phyloP scores from a whole-genome alignment of 768 basidiomycete species.

The Plicaturopsis crispa region DNA sequence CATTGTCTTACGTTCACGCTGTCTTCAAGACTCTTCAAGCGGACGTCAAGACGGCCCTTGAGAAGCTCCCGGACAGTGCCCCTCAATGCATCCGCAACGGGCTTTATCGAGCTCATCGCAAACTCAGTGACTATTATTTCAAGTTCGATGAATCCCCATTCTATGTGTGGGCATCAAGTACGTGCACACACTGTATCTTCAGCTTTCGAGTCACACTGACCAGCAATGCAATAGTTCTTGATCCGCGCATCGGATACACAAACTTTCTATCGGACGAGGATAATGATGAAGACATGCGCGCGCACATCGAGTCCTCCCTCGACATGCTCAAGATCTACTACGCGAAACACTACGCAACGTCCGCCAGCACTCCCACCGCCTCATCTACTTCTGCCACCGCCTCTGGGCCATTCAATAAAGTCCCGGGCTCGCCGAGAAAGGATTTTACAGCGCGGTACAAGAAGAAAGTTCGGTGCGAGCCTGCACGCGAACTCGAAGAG shows the following conservation, averaged over 20 bases:
- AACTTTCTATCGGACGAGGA: constrained; percentile 13
- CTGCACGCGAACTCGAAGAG: no score
- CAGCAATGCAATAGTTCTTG: constrained; percentile 18
- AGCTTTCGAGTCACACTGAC: background rate
- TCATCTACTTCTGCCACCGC: no score
- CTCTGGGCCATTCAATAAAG: no score
- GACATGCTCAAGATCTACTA: no score
- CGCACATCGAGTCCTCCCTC: no score
- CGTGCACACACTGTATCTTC: constrained; percentile 4
- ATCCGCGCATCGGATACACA: constrained; percentile 23
- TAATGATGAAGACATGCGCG: no score
- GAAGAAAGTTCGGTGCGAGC: no score
- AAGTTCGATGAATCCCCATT: constrained; percentile 23
- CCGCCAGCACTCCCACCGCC: no score
- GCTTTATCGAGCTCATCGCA: constrained; percentile 19
- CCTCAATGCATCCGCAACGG: constrained; percentile 12
- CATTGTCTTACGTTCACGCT: constrained; percentile 24
- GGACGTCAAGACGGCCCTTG: constrained; percentile 13
- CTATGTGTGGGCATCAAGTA: constrained; percentile 23
- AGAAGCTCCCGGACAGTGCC: constrained; percentile 11
- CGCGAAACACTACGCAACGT: no score
- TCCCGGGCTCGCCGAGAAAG: no score
- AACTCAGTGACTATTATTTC: constrained; percentile 25
- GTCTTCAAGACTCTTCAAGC: constrained; percentile 26
- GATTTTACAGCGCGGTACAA: no score